Base-by-base conservation (phyloP, 495 filamentous ascomycete species). In the Daldinia bambusicola region DNA sequence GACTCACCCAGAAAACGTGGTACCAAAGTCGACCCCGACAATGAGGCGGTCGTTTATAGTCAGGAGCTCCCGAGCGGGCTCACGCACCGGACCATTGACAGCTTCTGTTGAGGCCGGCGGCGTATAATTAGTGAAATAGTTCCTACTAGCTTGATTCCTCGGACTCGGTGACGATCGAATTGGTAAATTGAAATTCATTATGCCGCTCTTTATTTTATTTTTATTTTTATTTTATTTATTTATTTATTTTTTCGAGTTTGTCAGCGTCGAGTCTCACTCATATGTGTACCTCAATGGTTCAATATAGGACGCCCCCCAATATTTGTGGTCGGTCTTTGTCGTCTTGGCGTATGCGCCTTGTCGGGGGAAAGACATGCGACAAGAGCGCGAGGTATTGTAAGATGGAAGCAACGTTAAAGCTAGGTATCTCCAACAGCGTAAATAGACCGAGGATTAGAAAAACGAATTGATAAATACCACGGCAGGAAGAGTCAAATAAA, bases 1-100 rank as follows among this genome's bases (percentile, higher is more conserved):
- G 8, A 80, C 85, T 82, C 74, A 89, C 88, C 88, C 88, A 9
- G 88, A 90, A 73, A 89, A 90, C 20, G 89, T 91, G n/a, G 88
- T 90, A 7, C 89, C 89, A 77, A 90, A 91, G 76, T 91, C 89
- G 6, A 90, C 82, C 43, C 89, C 89, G 51, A 91, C 86, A 63
- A 91, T 87, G 14, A 91, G 80, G 22, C 87, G 82, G 68, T 88
- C 85, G 68, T 79, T 85, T 52, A 82, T 70, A 0, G 77, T 74
- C 8, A 80, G 66, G 45, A 80, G 75, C 72, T 86, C 85, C 68
- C 80, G 73, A 8, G 83, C 79, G 38, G 83, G 83, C 70, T 87
- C 84, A 52, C 83, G 81, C 45, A 87, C 80, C 16, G 84, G 84
- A 12, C 83, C 84, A 72, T 84, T 83, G 78, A 87, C 84, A 32